These are phyloP conservation scores for Sclerotinia glacialis DNA, from an alignment of 2,329 filamentous ascomycete species.

Conservation along the genomic window DNA sequence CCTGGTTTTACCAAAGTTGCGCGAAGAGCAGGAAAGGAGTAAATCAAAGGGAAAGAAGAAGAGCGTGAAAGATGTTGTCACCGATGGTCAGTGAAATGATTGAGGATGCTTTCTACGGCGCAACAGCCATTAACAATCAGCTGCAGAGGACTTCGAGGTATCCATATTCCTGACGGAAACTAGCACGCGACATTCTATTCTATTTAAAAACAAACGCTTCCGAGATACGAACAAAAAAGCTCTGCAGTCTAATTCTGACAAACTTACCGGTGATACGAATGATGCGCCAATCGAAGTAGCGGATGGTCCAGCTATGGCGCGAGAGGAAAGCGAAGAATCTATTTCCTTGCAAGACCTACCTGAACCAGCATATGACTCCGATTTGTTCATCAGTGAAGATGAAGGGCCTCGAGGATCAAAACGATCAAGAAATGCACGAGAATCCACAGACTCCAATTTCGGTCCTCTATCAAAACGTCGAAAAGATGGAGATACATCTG, in stretches of 20 bases:
- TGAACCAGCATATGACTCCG: conserved; percentile 27
- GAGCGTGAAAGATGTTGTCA: conserved; percentile 83
- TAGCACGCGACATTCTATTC: conserved; percentile 77
- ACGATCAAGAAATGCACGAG: conserved; percentile 37
- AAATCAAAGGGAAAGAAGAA: conserved; percentile 51
- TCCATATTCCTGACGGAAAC: conserved; percentile 90
- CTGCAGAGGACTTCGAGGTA: conserved; percentile 86
- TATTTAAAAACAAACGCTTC: conserved; percentile 82
- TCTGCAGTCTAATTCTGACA: conserved; percentile 56
- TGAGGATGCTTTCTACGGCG: not conserved
- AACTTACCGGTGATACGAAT: conserved; percentile 55
- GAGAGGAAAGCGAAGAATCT: conserved; percentile 34
- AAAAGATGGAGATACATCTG: conserved; percentile 41
- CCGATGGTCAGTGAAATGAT: conserved; percentile 56
- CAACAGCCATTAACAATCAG: conserved; percentile 25
- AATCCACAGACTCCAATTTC: conserved; percentile 28
- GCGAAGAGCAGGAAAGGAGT: conserved; percentile 77
- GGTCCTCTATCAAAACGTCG: conserved; percentile 46
- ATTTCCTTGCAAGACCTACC: conserved; percentile 34
- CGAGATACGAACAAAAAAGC: conserved; percentile 51
- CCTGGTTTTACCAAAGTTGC: conserved; percentile 82
- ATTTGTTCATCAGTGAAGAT: conserved; percentile 42
- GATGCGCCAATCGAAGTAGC: conserved; percentile 47
- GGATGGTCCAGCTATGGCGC: conserved; percentile 31
- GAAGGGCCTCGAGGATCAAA: conserved; percentile 34